phyloP scores from a whole-genome alignment of 805 yeast species.

The Nakazawaea wickerhamii region DNA sequence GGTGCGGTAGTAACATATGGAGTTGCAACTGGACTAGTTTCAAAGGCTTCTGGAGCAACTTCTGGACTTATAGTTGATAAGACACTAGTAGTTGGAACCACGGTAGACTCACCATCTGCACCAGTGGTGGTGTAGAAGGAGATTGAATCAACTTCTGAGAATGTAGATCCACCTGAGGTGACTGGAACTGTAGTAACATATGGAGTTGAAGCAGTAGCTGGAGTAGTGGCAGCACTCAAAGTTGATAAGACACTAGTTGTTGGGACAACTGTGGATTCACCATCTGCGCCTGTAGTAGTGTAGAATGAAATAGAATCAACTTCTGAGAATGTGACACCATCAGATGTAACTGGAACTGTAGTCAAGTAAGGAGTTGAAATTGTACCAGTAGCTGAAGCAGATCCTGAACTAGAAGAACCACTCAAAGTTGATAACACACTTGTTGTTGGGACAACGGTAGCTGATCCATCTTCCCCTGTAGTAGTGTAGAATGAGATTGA shows the following conservation, averaged over 20 bases:
- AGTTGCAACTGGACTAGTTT: too few species aligned
- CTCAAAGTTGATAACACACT: background rate
- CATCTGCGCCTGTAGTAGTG: conserved; percentile 6
- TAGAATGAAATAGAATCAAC: conserved; percentile 4
- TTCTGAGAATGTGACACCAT: background rate
- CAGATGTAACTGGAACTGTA: conserved; percentile 3
- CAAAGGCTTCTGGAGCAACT: conserved; percentile 1
- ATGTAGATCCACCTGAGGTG: conserved; percentile 2
- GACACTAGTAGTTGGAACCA: background rate
- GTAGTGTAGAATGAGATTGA: conserved; percentile 2
- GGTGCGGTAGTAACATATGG: background rate
- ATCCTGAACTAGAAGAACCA: too few species aligned
- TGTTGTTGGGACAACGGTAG: conserved; percentile 1
- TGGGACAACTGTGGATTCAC: background rate
- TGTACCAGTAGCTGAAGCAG: background rate
- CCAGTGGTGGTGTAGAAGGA: conserved; percentile 7
- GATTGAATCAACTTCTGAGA: conserved; percentile 1
- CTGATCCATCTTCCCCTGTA: conserved; percentile 3
- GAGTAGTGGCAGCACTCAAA: too few species aligned
- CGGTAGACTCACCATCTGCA: background rate
- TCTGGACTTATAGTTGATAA: too few species aligned
- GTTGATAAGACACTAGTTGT: conserved; percentile 2
- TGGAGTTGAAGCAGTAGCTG: conserved; percentile 1
- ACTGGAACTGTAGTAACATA: conserved; percentile 4
- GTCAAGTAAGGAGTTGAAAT: conserved; percentile 2